Evolutionary conservation across 1,284 basidiomycete genomes (phyloP).

Genomic region (Rhizoctonia solani): DNA sequence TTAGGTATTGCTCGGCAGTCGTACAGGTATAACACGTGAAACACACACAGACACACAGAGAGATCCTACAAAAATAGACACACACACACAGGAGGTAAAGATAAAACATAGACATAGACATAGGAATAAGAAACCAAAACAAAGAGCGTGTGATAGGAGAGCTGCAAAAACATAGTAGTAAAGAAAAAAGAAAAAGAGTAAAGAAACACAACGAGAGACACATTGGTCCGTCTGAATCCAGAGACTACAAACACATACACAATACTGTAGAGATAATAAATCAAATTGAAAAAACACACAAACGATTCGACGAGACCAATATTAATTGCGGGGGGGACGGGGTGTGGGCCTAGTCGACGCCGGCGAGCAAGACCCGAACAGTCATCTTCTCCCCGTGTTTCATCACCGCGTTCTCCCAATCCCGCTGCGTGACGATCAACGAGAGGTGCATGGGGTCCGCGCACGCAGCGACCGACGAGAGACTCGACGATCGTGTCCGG

Average conservation of each 20-base stretch:
- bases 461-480: slow-evolving; percentile 9
- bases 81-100: neutral
- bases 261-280: neutral
- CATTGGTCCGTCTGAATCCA: too few relatives aligned
- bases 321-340: too few relatives aligned
- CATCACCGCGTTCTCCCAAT: slow-evolving; percentile 25
- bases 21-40: slow-evolving; percentile 20
- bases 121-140: slow-evolving; percentile 6
- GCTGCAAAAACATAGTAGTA: neutral
- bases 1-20: slow-evolving; percentile 16
- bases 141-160: neutral
- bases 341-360: neutral
- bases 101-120: too few relatives aligned
- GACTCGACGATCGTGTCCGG: slow-evolving; percentile 23
- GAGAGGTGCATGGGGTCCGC: slow-evolving; percentile 22
- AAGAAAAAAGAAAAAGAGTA: neutral
- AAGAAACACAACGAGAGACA: too few relatives aligned
- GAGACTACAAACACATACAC: neutral
- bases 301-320: too few relatives aligned
- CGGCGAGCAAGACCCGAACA: slow-evolving; percentile 29
- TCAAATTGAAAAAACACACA: neutral
- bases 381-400: slow-evolving; percentile 35
- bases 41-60: neutral
- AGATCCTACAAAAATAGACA: neutral
- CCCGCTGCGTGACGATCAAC: slow-evolving; percentile 25